phyloP scores from a whole-genome alignment of 2,329 filamentous ascomycete genomes.

The Ampelomyces quisqualis region DNA sequence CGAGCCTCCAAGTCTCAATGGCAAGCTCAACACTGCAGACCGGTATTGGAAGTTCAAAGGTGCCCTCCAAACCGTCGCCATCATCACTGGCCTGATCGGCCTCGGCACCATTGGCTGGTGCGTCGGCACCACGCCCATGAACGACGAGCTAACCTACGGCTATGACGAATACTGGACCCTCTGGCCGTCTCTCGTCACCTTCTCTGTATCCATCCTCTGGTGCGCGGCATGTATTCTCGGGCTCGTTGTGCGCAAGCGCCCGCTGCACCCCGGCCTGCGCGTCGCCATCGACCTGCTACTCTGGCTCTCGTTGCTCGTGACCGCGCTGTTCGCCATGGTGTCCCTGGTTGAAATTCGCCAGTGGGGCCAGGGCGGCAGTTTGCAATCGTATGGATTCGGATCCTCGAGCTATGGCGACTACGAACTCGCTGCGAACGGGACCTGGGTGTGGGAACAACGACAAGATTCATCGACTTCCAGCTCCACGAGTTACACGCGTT shows the following conservation, averaged over 20 bases:
- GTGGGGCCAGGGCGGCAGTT: slow-evolving; percentile 24
- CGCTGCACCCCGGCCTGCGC: slow-evolving; percentile 38
- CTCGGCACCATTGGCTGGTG: slow-evolving; percentile 35
- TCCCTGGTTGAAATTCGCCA: slow-evolving; percentile 13
- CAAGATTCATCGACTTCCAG: slow-evolving; percentile 4
- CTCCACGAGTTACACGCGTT: slow-evolving; percentile 15
- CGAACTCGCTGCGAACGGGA: slow-evolving; percentile 27
- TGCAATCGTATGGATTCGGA: slow-evolving; percentile 6
- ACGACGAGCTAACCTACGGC: slow-evolving; percentile 10
- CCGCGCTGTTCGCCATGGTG: slow-evolving; percentile 27
- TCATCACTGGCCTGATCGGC: slow-evolving; percentile 34
- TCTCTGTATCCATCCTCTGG: slow-evolving; percentile 35
- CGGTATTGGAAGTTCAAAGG: slow-evolving; percentile 38
- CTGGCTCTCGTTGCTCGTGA: slow-evolving; percentile 37
- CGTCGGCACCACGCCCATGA: slow-evolving; percentile 4
- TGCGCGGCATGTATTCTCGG: slow-evolving; percentile 27
- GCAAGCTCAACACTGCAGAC: slow-evolving; percentile 31
- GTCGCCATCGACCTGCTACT: slow-evolving; percentile 41
- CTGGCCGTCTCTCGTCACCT: slow-evolving; percentile 33
- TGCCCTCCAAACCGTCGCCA: slow-evolving; percentile 19
- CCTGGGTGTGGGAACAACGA: slow-evolving; percentile 38
- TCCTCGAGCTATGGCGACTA: slow-evolving; percentile 23
- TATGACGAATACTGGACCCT: slow-evolving; percentile 16
- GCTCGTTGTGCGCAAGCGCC: slow-evolving; percentile 27
- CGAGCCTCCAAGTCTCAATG: slow-evolving; percentile 18